A percentile compares a stretch with the other conserved stretches of the same genome.
Evolutionary conservation across 768 basidiomycete species (phyloP).

Genomic region (Coprinopsis marcescibilis): DNA sequence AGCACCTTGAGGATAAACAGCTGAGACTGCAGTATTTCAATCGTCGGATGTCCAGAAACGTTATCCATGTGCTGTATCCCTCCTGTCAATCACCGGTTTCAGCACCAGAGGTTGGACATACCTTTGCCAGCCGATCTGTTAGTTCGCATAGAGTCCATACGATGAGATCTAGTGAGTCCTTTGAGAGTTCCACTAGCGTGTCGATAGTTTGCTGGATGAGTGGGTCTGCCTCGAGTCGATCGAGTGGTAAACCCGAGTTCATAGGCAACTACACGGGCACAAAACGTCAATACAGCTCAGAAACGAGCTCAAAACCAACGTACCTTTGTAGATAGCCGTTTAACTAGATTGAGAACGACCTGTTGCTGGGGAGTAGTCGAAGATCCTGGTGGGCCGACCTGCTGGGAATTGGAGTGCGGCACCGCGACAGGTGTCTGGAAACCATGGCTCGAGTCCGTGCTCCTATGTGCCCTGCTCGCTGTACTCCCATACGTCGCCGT

Average conservation of each 20-base stretch:
- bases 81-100: conserved; percentile 12
- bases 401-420: conserved; percentile 1
- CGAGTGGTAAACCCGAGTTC: conserved; percentile 71
- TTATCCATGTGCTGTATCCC: conserved; percentile 48
- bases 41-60: conserved; percentile 42
- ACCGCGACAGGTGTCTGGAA: conserved; percentile 17
- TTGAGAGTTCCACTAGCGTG: conserved; percentile 73
- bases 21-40: conserved; percentile 82
- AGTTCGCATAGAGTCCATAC: conserved; percentile 72
- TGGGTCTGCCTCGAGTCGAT: conserved; percentile 68
- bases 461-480: conserved; percentile 50
- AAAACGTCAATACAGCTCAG: conserved; percentile 5
- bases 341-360: conserved; percentile 75
- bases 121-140: conserved; percentile 74
- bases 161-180: conserved; percentile 75
- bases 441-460: conserved; percentile 55
- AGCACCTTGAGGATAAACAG: conserved; percentile 81
- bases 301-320: conserved; percentile 13
- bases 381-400: conserved; percentile 29
- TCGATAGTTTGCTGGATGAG: conserved; percentile 73
- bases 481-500: conserved; percentile 25
- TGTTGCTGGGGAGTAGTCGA: conserved; percentile 69
- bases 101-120: conserved; percentile 22
- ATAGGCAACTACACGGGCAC: conserved; percentile 61
- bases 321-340: conserved; percentile 78